phyloP scores from a whole-genome alignment of 108 stramenopile genomes.

The Cyclotella sp. region DNA sequence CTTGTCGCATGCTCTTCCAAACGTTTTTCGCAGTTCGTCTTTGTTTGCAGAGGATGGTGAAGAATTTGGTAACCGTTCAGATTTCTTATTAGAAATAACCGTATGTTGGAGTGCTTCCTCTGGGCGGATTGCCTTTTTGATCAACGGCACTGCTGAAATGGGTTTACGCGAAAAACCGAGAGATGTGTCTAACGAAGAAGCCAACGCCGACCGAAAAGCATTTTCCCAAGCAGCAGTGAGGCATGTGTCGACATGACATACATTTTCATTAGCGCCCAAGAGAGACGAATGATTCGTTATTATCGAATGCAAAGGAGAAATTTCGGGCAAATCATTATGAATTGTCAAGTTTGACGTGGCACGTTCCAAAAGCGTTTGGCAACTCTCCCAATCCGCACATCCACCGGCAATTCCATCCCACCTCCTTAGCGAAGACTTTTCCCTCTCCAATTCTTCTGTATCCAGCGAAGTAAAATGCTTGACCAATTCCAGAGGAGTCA shows the following conservation, averaged over 20 bases:
- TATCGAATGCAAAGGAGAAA: background rate
- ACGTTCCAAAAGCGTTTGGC: slow-evolving; percentile 52
- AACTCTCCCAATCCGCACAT: slow-evolving; percentile 70
- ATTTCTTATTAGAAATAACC: background rate
- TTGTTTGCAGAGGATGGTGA: background rate
- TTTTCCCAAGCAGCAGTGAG: slow-evolving; percentile 64
- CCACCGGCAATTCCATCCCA: slow-evolving; percentile 85
- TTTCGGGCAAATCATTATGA: background rate
- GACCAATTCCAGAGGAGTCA: slow-evolving; percentile 65
- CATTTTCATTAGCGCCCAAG: slow-evolving; percentile 27
- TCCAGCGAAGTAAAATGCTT: slow-evolving; percentile 35
- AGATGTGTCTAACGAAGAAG: slow-evolving; percentile 40
- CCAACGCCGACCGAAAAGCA: slow-evolving; percentile 60
- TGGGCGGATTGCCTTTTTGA: background rate
- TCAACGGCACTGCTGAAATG: background rate
- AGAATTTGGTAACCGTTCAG: background rate
- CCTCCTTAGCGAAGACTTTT: slow-evolving; percentile 60
- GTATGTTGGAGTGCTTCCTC: background rate
- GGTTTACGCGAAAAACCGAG: background rate
- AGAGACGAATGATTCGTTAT: background rate
- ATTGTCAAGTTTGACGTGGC: slow-evolving; percentile 17
- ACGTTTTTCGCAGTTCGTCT: slow-evolving; percentile 1
- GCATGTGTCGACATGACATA: slow-evolving; percentile 46
- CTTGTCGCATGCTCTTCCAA: slow-evolving; percentile 18
- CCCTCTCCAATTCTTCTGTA: slow-evolving; percentile 47